Evolutionary conservation across 331 rosid species (phyloP).

Genomic region (Quercus lobata): DNA sequence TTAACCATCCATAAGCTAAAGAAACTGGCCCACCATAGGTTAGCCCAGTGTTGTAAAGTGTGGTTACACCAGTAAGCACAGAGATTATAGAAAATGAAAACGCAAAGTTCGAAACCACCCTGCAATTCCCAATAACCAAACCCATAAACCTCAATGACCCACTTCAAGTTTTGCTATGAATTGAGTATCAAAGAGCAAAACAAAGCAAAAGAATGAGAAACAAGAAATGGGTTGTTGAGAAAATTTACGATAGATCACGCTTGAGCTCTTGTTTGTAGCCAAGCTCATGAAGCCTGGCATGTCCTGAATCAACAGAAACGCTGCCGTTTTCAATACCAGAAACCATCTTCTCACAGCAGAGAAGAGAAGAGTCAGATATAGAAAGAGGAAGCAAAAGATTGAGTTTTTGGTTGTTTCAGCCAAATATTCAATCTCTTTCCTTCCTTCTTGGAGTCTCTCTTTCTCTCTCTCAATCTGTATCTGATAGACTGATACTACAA

Average conservation of each 20-base stretch:
- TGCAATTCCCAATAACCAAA: conserved; percentile 29
- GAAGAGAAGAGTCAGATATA: not conserved
- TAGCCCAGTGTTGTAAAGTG: conserved; percentile 78
- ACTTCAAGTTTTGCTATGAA: not conserved
- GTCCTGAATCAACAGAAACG: conserved; percentile 66
- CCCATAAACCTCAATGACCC: not conserved
- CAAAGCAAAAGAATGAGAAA: not conserved
- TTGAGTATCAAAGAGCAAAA: not conserved
- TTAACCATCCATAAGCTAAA: conserved; percentile 79
- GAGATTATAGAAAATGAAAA: conserved; percentile 93
- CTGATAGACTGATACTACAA: not conserved
- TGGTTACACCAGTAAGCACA: conserved; percentile 86
- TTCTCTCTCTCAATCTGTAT: not conserved
- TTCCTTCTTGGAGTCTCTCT: not conserved
- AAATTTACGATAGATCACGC: conserved; percentile 87
- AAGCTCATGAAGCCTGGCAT: conserved; percentile 78
- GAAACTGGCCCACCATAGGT: conserved; percentile 84
- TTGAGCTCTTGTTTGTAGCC: conserved; percentile 98
- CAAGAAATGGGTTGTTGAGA: not conserved
- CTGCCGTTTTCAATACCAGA: conserved; percentile 16
- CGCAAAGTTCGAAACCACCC: conserved; percentile 86
- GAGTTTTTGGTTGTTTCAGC: not conserved
- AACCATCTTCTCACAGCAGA: conserved; percentile 11
- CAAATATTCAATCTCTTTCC: conserved; percentile 7
- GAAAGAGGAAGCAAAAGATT: not conserved